Base-by-base conservation (phyloP, 306 rosid genomes). In the Lupinus albus region DNA sequence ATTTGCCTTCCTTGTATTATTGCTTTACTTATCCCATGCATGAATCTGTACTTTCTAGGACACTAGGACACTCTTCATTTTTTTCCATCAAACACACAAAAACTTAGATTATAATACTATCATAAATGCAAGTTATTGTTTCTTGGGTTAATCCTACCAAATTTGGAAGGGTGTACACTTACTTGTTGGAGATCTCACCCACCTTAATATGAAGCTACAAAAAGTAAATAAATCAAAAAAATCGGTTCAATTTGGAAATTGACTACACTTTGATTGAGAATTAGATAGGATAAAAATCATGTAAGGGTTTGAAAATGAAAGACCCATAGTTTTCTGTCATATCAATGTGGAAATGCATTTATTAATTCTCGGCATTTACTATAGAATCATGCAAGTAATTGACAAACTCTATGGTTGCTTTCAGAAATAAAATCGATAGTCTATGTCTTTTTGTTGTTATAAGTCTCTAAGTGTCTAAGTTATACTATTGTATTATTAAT, bases 181-280 rank as follows among this genome's bases (percentile, higher is more conserved):
- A 11, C 14, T 42, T 57, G 67, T 47, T 9, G 7, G 4, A 76
- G 55, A 63, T 59, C 60, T 59, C 49, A 20, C 41, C 32, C 21
- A 39, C 72, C 68, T 18, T 47, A 39, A 68, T 55, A 47, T 41
- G 56, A 32, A 25, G 28, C 45, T 30, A 63, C 25, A 13, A 33
- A 38, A 64, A 10, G 33, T 41, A 33, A 33, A 68, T 67, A 47
- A 55, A 76, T 70, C 68, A 79, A 62, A 60, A 76, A 60, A 36
- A 38, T 73, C 9, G 11, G 25, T 67, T 67, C 13, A 71, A 14
- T 72, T 74, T 56, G 15, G 68, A 76, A 25, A 63, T 51, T 71
- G 83, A 81, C 79, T 70, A 70, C 78, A 57, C 68, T 45, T 53
- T 42, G 78, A 60, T n/a, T n/a, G n/a, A n/a, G n/a, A n/a, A n/a